These are phyloP conservation scores for Sugiyamaella castrensis DNA, from an alignment of 1,139 yeast species.

Conservation along the genomic window DNA sequence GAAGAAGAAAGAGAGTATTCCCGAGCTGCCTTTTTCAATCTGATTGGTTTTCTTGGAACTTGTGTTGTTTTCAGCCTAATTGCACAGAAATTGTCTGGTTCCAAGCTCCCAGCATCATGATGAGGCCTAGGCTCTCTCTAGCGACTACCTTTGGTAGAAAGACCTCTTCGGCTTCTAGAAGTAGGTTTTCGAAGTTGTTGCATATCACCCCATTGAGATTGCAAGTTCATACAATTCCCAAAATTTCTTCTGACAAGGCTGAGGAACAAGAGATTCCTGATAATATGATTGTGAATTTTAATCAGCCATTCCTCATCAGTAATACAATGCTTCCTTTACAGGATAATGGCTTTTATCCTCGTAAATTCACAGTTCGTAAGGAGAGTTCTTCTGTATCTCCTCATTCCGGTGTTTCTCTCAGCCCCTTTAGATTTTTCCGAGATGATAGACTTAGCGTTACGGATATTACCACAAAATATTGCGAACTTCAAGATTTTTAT, in stretches of 20 bases:
- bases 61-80: conserved; percentile 78
- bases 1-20: conserved; percentile 80
- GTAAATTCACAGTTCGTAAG: not conserved
- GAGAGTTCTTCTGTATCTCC: not conserved
- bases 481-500: conserved; percentile 31
- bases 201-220: not conserved
- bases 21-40: conserved; percentile 74
- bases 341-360: conserved; percentile 8
- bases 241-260: not conserved
- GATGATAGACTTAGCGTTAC: conserved; percentile 28
- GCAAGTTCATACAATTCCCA: not conserved
- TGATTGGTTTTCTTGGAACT: conserved; percentile 75
- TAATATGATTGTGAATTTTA: no score
- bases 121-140: not conserved
- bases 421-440: conserved; percentile 21
- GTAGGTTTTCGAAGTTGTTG: not conserved
- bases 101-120: conserved; percentile 10
- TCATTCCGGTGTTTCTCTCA: not conserved
- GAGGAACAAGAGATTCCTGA: not conserved
- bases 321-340: conserved; percentile 1
- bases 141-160: not conserved
- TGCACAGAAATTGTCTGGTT: conserved; percentile 52
- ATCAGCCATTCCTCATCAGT: no score
- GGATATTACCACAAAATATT: conserved; percentile 30
- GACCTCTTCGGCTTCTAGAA: not conserved